These are phyloP conservation scores for Pogostemon cablin DNA, from an alignment of 257 asterid genomes.

Conservation along the genomic window DNA sequence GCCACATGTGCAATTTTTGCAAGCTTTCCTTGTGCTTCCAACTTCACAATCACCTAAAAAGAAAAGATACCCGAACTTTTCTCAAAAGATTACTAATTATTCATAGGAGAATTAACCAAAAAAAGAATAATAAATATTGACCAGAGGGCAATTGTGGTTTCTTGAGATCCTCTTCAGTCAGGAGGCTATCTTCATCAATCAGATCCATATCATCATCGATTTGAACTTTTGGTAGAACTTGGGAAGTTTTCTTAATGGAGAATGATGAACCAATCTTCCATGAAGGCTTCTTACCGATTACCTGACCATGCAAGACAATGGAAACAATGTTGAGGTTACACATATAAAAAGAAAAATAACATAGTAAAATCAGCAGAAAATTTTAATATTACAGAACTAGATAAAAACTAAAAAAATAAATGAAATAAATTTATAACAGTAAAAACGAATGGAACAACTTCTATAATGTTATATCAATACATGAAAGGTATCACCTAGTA, in stretches of 20 bases:
- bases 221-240: slow-evolving; percentile 65
- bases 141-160: slow-evolving; percentile 81
- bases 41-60: slow-evolving; percentile 81
- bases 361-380: slow-evolving; percentile 19
- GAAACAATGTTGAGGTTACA: slow-evolving; percentile 1
- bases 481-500: slow-evolving; percentile 12
- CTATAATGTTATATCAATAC: not conserved
- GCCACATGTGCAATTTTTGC: slow-evolving; percentile 93
- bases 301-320: slow-evolving; percentile 40
- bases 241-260: slow-evolving; percentile 58
- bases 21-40: slow-evolving; percentile 83
- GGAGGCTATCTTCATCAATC: slow-evolving; percentile 95
- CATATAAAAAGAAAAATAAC: not conserved
- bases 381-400: not conserved
- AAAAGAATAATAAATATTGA: slow-evolving; percentile 34
- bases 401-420: not conserved
- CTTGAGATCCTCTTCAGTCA: slow-evolving; percentile 88
- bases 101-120: slow-evolving; percentile 16
- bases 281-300: slow-evolving; percentile 76
- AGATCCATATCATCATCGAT: slow-evolving; percentile 82
- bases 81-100: slow-evolving; percentile 5
- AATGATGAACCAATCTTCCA: slow-evolving; percentile 96
- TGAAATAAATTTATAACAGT: not conserved
- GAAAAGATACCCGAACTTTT: slow-evolving; percentile 20
- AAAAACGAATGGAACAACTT: not conserved